Evolutionary conservation across 2,329 filamentous ascomycete species (phyloP).

Genomic region (Diaporthe citri): DNA sequence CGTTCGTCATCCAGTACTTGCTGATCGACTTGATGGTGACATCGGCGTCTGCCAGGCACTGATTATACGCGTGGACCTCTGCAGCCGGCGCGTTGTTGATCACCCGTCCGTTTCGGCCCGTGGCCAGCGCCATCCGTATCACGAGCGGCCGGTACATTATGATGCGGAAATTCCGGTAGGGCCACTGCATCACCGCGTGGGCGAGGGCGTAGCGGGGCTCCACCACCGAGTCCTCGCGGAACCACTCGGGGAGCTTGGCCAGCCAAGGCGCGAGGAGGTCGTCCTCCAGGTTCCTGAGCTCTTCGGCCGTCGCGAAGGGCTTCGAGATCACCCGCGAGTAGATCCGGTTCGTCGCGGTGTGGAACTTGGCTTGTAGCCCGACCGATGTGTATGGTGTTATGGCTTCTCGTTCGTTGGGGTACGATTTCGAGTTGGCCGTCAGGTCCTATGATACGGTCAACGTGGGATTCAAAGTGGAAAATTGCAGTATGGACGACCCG

Average conservation of each 20-base stretch:
- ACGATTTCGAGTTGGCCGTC: constrained; percentile 49
- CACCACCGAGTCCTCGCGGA: neutral
- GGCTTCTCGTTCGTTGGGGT: constrained; percentile 49
- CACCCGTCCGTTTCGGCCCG: constrained; percentile 42
- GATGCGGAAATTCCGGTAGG: constrained; percentile 59
- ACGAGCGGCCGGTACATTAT: constrained; percentile 62
- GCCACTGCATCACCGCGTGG: constrained; percentile 58
- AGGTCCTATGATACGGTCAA: constrained; percentile 40
- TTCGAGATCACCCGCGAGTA: constrained; percentile 59
- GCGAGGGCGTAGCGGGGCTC: constrained; percentile 51
- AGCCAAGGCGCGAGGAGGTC: constrained; percentile 52
- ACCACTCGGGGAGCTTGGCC: constrained; percentile 47
- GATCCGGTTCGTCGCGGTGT: constrained; percentile 57
- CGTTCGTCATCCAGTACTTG: constrained; percentile 52
- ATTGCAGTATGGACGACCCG: neutral
- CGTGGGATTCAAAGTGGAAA: neutral
- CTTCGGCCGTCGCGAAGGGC: constrained; percentile 53
- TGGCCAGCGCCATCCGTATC: constrained; percentile 51
- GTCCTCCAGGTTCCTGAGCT: constrained; percentile 55
- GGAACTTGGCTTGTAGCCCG: constrained; percentile 57
- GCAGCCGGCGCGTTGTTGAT: constrained; percentile 37
- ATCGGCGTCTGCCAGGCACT: constrained; percentile 57
- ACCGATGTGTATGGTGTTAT: constrained; percentile 59
- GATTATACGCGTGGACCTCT: constrained; percentile 47
- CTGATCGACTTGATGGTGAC: constrained; percentile 54